Conservation (phyloP, 352 stramenopile genomes). For the Poterioochromonas sp. region DNA sequence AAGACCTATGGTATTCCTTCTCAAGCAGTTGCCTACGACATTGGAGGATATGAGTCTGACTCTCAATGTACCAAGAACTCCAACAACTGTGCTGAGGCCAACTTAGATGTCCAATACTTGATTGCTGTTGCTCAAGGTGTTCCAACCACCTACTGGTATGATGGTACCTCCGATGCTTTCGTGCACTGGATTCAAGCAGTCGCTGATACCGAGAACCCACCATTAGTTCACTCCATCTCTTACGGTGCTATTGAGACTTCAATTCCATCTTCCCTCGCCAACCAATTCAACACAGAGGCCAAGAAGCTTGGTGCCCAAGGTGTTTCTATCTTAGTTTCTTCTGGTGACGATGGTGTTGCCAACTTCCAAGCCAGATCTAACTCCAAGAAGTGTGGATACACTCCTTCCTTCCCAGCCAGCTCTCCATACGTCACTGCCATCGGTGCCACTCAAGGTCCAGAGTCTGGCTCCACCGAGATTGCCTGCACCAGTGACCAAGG, state of each 20-base stretch:
- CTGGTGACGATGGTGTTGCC: slow-evolving; percentile 69
- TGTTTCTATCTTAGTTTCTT: slow-evolving; percentile 69
- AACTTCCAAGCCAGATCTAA: slow-evolving; percentile 38
- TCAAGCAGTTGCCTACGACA: neutral
- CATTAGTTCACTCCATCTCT: slow-evolving; percentile 72
- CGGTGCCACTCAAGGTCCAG: slow-evolving; percentile 63
- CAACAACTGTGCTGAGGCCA: slow-evolving; percentile 53
- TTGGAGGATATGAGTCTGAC: neutral
- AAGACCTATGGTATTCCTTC: neutral
- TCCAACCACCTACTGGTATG: slow-evolving; percentile 67
- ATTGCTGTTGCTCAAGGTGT: slow-evolving; percentile 65
- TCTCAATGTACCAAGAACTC: neutral
- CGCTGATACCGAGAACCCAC: slow-evolving; percentile 47
- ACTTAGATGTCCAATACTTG: slow-evolving; percentile 77
- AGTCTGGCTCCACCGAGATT: slow-evolving; percentile 47
- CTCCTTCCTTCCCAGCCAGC: slow-evolving; percentile 41
- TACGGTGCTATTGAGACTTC: slow-evolving; percentile 63
- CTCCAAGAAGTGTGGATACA: slow-evolving; percentile 46
- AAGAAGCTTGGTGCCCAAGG: slow-evolving; percentile 74
- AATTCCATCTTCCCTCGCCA: neutral
- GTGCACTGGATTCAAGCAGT: slow-evolving; percentile 55
- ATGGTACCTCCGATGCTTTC: slow-evolving; percentile 31
- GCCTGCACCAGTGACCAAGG: slow-evolving; percentile 52
- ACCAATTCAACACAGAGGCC: slow-evolving; percentile 62
- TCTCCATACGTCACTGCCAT: slow-evolving; percentile 79